Base-by-base conservation (phyloP, 2,329 filamentous ascomycete species). In the Penicillium sp. region DNA sequence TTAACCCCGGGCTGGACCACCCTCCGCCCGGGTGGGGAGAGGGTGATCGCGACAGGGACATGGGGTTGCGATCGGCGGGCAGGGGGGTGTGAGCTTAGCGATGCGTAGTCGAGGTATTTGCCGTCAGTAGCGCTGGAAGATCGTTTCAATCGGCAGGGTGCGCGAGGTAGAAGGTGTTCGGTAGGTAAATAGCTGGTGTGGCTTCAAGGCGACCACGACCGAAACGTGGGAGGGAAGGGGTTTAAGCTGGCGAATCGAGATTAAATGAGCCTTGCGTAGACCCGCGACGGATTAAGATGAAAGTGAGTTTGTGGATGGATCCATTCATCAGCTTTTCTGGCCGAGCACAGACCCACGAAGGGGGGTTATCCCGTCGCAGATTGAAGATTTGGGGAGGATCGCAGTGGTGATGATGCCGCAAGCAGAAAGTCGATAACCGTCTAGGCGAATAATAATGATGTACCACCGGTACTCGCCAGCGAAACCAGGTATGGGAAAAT, bases 31-130 rank as follows among this genome's bases (percentile, higher is more conserved):
- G 90, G 65, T 88, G 86, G 65, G 93, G 94, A 59, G 92, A 97
- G 55, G 93, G 92, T 74, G 92, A 96, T 79, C 92, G 88, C 69
- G 93, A 95, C 65, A 94, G 81, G 69, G 91, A 91, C 93, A 97
- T 97, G 51, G 47, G 72, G 70, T 87, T 84, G 56, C 84, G 88
- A 73, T 85, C 83, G 85, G 77, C 61, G 40, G 50, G 42, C n/a
- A 53, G 40, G 26, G 58, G 54, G 26, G n/a, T 42, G 38, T 26
- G 42, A 19, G 47, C 22, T 5, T 8, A 40, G 51, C 1, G 30
- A 4, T 50, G 24, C 13, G 22, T 15, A n/a, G 42, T 19, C 19
- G 54, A 26, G 8, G 7, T 17, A 33, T 26, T 47, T 7, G 19
- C 40, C 28, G 7, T 26, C 28, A 28, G 7, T n/a, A 6, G 40